Conservation (phyloP, 306 rosid genomes). For the Vachellia pachyceras region DNA sequence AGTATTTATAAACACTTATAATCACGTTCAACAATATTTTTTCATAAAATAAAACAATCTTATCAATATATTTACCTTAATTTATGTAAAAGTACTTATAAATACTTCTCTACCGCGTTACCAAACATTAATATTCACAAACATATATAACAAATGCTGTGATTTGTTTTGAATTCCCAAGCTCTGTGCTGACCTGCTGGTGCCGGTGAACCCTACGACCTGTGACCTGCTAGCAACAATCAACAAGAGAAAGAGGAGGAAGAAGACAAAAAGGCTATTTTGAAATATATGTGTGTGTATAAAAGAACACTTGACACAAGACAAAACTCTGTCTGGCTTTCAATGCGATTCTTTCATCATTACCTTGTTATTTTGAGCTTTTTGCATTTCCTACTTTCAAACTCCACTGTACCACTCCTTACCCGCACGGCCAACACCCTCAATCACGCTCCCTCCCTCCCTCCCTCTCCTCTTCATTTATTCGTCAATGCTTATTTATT, state of each 20-base stretch:
- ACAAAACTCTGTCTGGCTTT: constrained; percentile 38
- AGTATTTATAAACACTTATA: no score
- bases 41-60: no score
- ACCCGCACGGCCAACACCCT: constrained; percentile 50
- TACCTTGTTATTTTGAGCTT: constrained; percentile 83
- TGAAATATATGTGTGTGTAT: not conserved
- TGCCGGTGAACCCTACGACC: constrained; percentile 55
- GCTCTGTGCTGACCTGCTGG: constrained; percentile 39
- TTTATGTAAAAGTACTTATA: no score
- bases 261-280: constrained; percentile 45
- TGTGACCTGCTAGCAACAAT: constrained; percentile 55
- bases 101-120: no score
- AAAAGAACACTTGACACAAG: constrained; percentile 26
- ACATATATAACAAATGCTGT: not conserved
- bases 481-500: not conserved
- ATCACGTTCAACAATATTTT: no score
- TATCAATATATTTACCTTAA: no score
- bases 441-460: not conserved
- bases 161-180: constrained; percentile 34
- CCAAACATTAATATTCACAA: not conserved
- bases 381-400: constrained; percentile 53
- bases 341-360: constrained; percentile 65
- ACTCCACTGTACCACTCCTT: constrained; percentile 42
- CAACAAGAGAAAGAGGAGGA: constrained; percentile 22
- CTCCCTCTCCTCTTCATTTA: not conserved